A percentile compares a stretch with the other conserved stretches of the same genome.
phyloP scores from a whole-genome alignment of 1,139 yeast species.

The Protomyces inundatus region DNA sequence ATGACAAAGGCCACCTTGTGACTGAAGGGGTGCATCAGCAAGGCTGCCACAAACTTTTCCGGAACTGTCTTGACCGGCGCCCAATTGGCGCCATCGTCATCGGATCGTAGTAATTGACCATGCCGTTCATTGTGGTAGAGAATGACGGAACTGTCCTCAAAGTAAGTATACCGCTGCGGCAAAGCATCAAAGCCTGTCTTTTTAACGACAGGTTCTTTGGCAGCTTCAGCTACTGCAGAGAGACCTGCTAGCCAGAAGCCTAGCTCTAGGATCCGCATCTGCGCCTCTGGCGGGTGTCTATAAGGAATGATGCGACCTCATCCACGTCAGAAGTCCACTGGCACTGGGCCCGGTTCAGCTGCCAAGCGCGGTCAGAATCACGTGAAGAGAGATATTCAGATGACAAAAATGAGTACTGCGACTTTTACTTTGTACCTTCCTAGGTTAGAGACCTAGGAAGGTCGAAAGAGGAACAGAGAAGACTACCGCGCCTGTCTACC shows the following conservation, averaged over 20 bases:
- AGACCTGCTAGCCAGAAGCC: not conserved
- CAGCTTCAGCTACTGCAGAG: not conserved
- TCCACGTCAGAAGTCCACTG: not conserved
- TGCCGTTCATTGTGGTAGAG: conserved; percentile 41
- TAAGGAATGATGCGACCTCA: not conserved
- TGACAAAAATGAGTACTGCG: not conserved
- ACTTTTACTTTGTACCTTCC: no score
- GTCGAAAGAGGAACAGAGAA: not conserved
- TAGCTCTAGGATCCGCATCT: not conserved
- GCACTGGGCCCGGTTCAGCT: not conserved
- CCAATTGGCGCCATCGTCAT: conserved; percentile 60
- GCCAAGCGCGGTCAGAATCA: not conserved
- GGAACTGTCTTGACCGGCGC: conserved; percentile 37
- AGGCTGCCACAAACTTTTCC: conserved; percentile 37
- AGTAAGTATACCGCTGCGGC: conserved; percentile 31
- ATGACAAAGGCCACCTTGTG: conserved; percentile 52
- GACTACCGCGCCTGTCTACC: not conserved
- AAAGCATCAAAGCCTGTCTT: conserved; percentile 28
- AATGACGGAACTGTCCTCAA: conserved; percentile 37
- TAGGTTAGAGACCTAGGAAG: not conserved
- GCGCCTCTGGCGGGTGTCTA: not conserved
- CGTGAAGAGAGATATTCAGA: not conserved
- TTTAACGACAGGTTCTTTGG: conserved; percentile 26
- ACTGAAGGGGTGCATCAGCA: conserved; percentile 48
- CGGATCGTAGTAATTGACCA: conserved; percentile 44